A percentile compares a stretch with the other conserved stretches of the same genome.
Evolutionary conservation across 306 rosid species (phyloP).

Genomic region (Vigna nakashimae): DNA sequence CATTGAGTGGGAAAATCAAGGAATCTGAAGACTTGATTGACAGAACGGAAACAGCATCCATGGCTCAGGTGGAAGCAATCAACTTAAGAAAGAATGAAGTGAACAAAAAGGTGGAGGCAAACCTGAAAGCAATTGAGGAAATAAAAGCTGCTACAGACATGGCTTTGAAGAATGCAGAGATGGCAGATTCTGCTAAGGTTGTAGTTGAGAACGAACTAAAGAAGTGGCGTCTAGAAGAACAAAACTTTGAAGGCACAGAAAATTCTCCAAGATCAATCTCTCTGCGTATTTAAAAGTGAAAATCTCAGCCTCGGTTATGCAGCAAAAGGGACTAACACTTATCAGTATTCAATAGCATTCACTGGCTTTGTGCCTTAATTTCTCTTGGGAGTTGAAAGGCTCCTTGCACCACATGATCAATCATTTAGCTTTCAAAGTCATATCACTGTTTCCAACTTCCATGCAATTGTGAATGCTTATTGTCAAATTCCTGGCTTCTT

Average conservation of each 20-base stretch:
- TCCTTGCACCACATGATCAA: slow-evolving; percentile 35
- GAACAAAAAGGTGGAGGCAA: slow-evolving; percentile 67
- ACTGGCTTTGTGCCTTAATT: slow-evolving; percentile 27
- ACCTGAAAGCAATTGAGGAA: slow-evolving; percentile 77
- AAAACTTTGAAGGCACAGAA: slow-evolving; percentile 35
- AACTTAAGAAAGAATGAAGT: slow-evolving; percentile 58
- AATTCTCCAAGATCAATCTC: slow-evolving; percentile 41
- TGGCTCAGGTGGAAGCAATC: slow-evolving; percentile 59
- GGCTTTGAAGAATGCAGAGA: slow-evolving; percentile 79
- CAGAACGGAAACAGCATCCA: slow-evolving; percentile 59
- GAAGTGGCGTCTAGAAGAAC: slow-evolving; percentile 72
- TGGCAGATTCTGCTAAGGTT: slow-evolving; percentile 76
- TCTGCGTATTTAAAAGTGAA: slow-evolving; percentile 24
- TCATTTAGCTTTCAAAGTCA: slow-evolving; percentile 4
- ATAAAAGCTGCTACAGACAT: slow-evolving; percentile 80
- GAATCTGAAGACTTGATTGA: slow-evolving; percentile 68
- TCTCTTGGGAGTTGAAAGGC: slow-evolving; percentile 27
- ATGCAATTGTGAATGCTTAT: slow-evolving; percentile 37
- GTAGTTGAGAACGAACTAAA: slow-evolving; percentile 70
- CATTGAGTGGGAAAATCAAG: slow-evolving; percentile 63
- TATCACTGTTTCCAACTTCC: slow-evolving; percentile 18
- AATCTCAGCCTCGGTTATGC: not conserved
- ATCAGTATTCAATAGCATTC: slow-evolving; percentile 17
- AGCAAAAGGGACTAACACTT: no score
- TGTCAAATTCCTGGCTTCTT: slow-evolving; percentile 32